A percentile compares a stretch with the other conserved stretches of the same genome.
These are phyloP conservation scores for Inosperma sp. DNA, from an alignment of 768 basidiomycete genomes.

Conservation along the genomic window DNA sequence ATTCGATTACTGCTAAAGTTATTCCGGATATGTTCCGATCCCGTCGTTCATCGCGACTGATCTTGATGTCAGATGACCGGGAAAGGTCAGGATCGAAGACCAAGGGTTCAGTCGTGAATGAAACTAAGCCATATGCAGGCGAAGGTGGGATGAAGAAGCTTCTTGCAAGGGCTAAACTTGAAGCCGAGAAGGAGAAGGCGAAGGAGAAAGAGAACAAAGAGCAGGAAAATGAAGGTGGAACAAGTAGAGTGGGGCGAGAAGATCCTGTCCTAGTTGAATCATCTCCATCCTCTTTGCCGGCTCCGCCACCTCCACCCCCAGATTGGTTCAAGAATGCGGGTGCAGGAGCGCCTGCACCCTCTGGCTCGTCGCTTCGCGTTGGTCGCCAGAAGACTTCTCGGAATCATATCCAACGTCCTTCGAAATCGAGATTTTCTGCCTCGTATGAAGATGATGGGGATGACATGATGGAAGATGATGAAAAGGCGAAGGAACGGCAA, in stretches of 20 bases:
- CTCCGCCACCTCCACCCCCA: constrained; percentile 20
- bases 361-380: constrained; percentile 58
- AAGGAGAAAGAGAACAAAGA: constrained; percentile 6
- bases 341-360: constrained; percentile 22
- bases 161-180: constrained; percentile 56
- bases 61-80: constrained; percentile 61
- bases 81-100: constrained; percentile 45
- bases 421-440: constrained; percentile 62
- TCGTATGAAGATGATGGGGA: constrained; percentile 48
- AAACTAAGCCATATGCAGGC: constrained; percentile 74
- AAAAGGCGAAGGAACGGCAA: constrained; percentile 40
- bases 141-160: constrained; percentile 76
- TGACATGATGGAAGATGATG: constrained; percentile 42
- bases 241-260: constrained; percentile 3
- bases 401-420: constrained; percentile 54
- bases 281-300: constrained; percentile 6
- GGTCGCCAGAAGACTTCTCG: constrained; percentile 55
- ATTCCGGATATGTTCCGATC: constrained; percentile 63
- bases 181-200: constrained; percentile 44
- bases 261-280: constrained; percentile 8
- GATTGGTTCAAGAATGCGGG: constrained; percentile 33
- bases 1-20: constrained; percentile 33
- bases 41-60: constrained; percentile 37
- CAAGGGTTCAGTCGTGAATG: constrained; percentile 42
- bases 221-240: constrained; percentile 18